Percentiles rank a stretch among this genome's conserved stretches.
These are phyloP conservation scores for Pezicula radicicola DNA, from an alignment of 2,329 filamentous ascomycete species.

Conservation along the genomic window DNA sequence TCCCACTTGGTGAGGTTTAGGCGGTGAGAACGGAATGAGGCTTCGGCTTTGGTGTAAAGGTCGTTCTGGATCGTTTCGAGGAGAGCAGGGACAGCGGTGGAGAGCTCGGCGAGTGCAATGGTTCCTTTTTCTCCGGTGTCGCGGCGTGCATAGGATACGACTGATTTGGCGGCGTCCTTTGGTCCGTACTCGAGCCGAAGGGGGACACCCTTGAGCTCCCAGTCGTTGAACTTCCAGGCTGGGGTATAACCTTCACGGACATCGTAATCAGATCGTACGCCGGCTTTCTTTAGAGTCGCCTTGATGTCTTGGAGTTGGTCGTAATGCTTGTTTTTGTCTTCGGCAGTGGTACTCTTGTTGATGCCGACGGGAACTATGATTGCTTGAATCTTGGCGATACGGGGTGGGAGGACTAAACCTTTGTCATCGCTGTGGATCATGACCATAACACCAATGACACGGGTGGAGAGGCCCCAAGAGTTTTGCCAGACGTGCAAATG, in stretches of 20 bases:
- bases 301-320: conserved; percentile 72
- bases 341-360: conserved; percentile 79
- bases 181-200: conserved; percentile 94
- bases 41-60: conserved; percentile 71
- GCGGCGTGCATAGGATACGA: conserved; percentile 82
- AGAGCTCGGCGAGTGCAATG: conserved; percentile 72
- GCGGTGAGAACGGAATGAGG: conserved; percentile 75
- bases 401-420: conserved; percentile 87
- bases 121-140: conserved; percentile 83
- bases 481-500: conserved; percentile 95
- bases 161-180: conserved; percentile 83
- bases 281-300: conserved; percentile 64
- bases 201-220: conserved; percentile 94
- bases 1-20: conserved; percentile 83
- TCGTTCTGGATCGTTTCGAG: conserved; percentile 89
- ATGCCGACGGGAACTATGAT: conserved; percentile 91
- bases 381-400: conserved; percentile 81
- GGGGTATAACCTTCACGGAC: conserved; percentile 87
- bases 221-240: conserved; percentile 98
- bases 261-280: conserved; percentile 78
- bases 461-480: conserved; percentile 96
- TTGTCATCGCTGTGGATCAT: conserved; percentile 97
- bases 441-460: conserved; percentile 97
- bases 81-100: conserved; percentile 70
- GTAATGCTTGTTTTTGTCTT: conserved; percentile 74